These are phyloP conservation scores for Malassezia slooffiae DNA, from an alignment of 1,284 basidiomycete species.

Conservation along the genomic window DNA sequence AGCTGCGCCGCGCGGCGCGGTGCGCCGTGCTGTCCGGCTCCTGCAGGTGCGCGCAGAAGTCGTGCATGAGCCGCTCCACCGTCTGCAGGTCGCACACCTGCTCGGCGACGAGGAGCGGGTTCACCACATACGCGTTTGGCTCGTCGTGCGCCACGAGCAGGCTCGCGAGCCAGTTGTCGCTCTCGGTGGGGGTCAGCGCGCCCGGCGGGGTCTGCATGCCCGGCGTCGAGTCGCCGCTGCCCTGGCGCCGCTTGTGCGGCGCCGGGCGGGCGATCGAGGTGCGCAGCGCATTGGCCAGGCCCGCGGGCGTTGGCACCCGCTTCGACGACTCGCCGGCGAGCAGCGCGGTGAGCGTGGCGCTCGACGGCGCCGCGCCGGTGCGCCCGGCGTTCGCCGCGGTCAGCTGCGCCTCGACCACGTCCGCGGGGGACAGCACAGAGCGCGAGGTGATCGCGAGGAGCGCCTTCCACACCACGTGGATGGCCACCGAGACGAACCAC, in stretches of 20 bases:
- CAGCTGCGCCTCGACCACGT: slow-evolving; percentile 10
- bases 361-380: slow-evolving; percentile 5
- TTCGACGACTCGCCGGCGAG: slow-evolving; percentile 1
- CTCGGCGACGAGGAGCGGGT: slow-evolving; percentile 25
- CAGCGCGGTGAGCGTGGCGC: slow-evolving; percentile 7
- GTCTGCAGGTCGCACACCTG: slow-evolving; percentile 36
- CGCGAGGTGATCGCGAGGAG: slow-evolving; percentile 35
- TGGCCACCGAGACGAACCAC: slow-evolving; percentile 44
- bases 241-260: neutral
- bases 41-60: slow-evolving; percentile 33
- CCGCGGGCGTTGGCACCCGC: slow-evolving; percentile 13
- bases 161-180: slow-evolving; percentile 7
- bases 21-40: too few species aligned
- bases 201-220: slow-evolving; percentile 4
- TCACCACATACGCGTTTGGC: slow-evolving; percentile 16
- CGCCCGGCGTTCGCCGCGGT: slow-evolving; percentile 4
- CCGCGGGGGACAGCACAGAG: slow-evolving; percentile 18
- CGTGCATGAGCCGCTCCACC: slow-evolving; percentile 38
- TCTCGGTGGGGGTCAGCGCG: neutral
- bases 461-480: slow-evolving; percentile 43
- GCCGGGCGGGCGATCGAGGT: neutral
- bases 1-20: too few species aligned
- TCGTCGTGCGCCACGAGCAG: slow-evolving; percentile 3
- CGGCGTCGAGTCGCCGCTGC: slow-evolving; percentile 1
- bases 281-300: slow-evolving; percentile 11